phyloP scores from a whole-genome alignment of 208 protist genomes.

The Lotmaria passim region DNA sequence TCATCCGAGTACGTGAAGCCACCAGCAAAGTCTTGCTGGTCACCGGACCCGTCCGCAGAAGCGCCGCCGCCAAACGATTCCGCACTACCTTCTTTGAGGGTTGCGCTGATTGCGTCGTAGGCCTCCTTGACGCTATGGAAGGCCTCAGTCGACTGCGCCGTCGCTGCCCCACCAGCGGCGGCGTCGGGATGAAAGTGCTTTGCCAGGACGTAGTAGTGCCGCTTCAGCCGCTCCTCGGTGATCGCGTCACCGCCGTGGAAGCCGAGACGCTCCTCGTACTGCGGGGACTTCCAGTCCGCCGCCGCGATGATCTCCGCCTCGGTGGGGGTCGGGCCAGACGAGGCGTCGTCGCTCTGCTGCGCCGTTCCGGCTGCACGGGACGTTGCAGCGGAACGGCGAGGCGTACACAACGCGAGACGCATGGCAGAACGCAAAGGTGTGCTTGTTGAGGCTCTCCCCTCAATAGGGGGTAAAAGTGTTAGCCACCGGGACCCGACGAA shows the following conservation, averaged over 20 bases:
- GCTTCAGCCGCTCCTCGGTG: constrained; percentile 49
- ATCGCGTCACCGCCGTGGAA: constrained; percentile 47
- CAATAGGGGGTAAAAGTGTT: too few relatives aligned
- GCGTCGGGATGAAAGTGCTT: constrained; percentile 86
- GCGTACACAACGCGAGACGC: not conserved
- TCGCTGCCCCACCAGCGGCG: not conserved
- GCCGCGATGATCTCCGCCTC: constrained; percentile 43
- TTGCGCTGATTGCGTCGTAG: constrained; percentile 50
- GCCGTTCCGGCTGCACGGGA: not conserved
- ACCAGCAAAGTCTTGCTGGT: not conserved
- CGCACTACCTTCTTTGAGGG: constrained; percentile 25
- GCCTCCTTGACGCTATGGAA: constrained; percentile 83
- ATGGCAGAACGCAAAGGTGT: too few relatives aligned
- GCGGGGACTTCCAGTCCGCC: constrained; percentile 46
- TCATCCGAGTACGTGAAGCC: constrained; percentile 66
- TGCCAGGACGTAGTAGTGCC: constrained; percentile 70
- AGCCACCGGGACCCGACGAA: not conserved
- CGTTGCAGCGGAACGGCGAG: constrained; percentile 2
- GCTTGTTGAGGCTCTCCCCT: too few relatives aligned
- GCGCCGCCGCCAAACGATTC: not conserved
- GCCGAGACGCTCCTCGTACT: constrained; percentile 68
- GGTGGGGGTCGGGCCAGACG: not conserved
- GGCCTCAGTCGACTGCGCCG: constrained; percentile 29
- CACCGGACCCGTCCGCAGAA: not conserved
- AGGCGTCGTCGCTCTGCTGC: not conserved